A percentile compares a stretch with the other conserved stretches of the same genome.
Conservation (phyloP, 257 asterid species). For the Leonotis leonurus region DNA sequence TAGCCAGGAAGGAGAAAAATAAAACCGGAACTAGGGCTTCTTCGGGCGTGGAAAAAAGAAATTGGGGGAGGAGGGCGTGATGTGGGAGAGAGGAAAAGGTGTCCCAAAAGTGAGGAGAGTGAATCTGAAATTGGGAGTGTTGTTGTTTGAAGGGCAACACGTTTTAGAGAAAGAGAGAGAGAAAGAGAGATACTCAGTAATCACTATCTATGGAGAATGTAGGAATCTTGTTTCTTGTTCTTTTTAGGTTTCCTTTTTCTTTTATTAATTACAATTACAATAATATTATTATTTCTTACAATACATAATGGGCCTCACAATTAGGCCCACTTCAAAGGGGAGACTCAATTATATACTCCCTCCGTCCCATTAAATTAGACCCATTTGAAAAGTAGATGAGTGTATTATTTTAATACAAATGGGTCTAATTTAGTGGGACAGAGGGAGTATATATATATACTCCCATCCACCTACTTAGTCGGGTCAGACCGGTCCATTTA, state of each 20-base stretch:
- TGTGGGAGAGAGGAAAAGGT: not conserved
- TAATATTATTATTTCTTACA: no score
- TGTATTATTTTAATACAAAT: no score
- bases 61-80: constrained; percentile 25
- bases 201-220: not conserved
- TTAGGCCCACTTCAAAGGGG: no score
- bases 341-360: no score
- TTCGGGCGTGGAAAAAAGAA: not conserved
- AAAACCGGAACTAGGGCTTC: not conserved
- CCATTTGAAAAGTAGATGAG: no score
- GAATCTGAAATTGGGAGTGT: constrained; percentile 11
- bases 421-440: no score
- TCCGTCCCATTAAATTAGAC: no score
- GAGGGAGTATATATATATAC: no score
- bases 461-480: no score
- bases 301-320: no score
- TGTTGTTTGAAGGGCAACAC: constrained; percentile 7
- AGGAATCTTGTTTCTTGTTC: not conserved
- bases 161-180: not conserved
- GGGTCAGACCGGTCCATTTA: no score
- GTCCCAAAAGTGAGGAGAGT: constrained; percentile 34
- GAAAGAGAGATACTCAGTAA: not conserved
- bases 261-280: no score
- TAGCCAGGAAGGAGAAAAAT: not conserved
- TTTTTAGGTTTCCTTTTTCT: not conserved